Evolutionary conservation across 768 basidiomycete species (phyloP).

Genomic region (Hirschioporus abietinus): DNA sequence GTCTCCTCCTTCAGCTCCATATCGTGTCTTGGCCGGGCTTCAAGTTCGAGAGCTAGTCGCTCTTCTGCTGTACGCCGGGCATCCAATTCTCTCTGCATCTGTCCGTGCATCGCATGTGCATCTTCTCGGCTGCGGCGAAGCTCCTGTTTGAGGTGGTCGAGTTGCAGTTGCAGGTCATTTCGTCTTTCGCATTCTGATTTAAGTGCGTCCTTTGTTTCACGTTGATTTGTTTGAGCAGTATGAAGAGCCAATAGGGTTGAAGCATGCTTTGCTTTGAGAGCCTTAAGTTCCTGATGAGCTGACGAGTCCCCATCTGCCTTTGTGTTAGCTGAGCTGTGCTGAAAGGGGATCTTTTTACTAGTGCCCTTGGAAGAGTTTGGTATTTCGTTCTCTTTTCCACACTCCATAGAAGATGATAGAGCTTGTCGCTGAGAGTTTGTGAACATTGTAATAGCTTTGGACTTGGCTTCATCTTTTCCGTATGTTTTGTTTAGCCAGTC

Average conservation of each 20-base stretch:
- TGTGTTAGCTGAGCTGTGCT: neutral
- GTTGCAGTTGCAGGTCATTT: neutral
- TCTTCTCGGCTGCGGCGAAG: neutral
- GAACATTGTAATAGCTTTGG: neutral
- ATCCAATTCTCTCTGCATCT: neutral
- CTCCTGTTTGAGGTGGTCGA: neutral
- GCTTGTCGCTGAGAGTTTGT: neutral
- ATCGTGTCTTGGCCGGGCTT: neutral
- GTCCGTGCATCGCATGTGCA: neutral
- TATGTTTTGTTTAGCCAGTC: neutral
- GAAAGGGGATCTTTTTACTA: neutral
- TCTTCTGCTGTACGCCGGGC: neutral
- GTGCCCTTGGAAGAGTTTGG: neutral
- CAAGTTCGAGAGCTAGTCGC: neutral
- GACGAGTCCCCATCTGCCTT: neutral
- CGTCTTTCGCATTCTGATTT: neutral
- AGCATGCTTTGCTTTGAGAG: neutral
- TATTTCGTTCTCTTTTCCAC: neutral
- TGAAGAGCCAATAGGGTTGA: neutral
- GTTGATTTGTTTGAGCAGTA: neutral
- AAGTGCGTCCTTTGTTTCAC: neutral
- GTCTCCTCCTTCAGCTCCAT: neutral
- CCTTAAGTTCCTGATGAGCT: neutral
- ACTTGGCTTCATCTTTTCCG: neutral
- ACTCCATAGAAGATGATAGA: neutral